A percentile compares a stretch with the other conserved stretches of the same genome.
Evolutionary conservation across 2,329 filamentous ascomycete genomes (phyloP).

Genomic region (Pestalotiopsis sp.): DNA sequence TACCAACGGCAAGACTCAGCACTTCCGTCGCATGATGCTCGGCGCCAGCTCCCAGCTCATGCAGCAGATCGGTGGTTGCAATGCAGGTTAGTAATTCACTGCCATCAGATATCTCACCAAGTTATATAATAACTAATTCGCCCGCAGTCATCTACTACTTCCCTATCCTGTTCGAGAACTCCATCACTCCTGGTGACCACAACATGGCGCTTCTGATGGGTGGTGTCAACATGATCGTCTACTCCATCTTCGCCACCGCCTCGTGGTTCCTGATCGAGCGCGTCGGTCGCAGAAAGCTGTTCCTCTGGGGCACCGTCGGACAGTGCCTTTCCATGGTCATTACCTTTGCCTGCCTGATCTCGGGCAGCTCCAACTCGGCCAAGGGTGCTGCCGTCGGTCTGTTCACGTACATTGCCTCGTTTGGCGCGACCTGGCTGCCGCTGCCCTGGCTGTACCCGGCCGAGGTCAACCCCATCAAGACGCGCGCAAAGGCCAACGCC

Average conservation of each 20-base stretch:
- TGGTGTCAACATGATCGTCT: constrained; percentile 35
- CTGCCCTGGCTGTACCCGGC: constrained; percentile 59
- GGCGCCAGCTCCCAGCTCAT: constrained; percentile 62
- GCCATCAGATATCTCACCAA: not conserved
- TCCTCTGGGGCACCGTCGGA: constrained; percentile 45
- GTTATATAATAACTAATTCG: not conserved
- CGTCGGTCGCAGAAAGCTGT: constrained; percentile 47
- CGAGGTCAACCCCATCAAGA: constrained; percentile 54
- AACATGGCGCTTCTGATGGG: constrained; percentile 53
- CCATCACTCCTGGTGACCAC: constrained; percentile 40
- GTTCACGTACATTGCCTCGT: constrained; percentile 71
- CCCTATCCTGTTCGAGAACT: constrained; percentile 56
- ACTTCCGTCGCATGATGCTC: constrained; percentile 66
- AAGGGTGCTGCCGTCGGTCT: constrained; percentile 70
- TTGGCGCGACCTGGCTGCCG: constrained; percentile 67
- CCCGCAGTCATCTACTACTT: constrained; percentile 61
- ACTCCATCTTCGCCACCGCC: constrained; percentile 35
- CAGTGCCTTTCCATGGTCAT: constrained; percentile 62
- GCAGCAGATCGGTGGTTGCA: constrained; percentile 64
- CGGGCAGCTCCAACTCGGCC: constrained; percentile 60
- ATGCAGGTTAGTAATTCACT: constrained; percentile 59
- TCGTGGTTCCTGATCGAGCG: constrained; percentile 48
- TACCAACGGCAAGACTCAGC: constrained; percentile 66
- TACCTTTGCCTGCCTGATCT: constrained; percentile 65
- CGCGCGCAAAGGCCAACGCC: constrained; percentile 47